A percentile compares a stretch with the other conserved stretches of the same genome.
These are phyloP conservation scores for Cutaneotrichosporon sp. DNA, from an alignment of 1,284 basidiomycete species.

Conservation along the genomic window DNA sequence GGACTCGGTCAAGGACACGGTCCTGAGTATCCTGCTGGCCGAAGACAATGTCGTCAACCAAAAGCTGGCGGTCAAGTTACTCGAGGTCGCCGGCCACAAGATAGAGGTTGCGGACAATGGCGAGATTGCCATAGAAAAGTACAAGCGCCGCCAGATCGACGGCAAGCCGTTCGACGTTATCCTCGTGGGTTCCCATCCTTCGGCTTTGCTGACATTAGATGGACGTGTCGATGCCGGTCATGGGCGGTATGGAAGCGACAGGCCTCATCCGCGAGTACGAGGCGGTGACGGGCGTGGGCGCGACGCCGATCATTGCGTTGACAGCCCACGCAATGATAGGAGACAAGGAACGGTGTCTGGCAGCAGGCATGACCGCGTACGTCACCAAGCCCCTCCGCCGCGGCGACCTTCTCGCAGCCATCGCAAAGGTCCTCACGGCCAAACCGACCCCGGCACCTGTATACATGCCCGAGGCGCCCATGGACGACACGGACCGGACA, in stretches of 20 bases:
- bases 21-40: constrained; percentile 90
- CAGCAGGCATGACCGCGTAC: constrained; percentile 58
- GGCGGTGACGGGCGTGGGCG: constrained; percentile 61
- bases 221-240: constrained; percentile 98
- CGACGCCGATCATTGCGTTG: constrained; percentile 90
- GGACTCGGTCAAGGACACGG: constrained; percentile 73
- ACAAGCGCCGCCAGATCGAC: constrained; percentile 34
- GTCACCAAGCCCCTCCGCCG: constrained; percentile 30
- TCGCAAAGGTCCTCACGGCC: constrained; percentile 40
- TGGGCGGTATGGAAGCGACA: constrained; percentile 54
- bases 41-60: constrained; percentile 99
- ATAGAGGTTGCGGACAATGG: constrained; percentile 99
- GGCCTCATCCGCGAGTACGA: constrained; percentile 62
- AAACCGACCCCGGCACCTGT: constrained; percentile 13
- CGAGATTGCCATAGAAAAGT: constrained; percentile 53
- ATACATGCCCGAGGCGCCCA: constrained; percentile 6
- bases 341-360: constrained; percentile 84
- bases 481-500: constrained; percentile 14
- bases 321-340: constrained; percentile 80
- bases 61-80: constrained; percentile 83
- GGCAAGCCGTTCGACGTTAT: constrained; percentile 75
- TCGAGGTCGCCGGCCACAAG: constrained; percentile 93
- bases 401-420: constrained; percentile 44
- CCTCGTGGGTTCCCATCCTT: constrained; percentile 55
- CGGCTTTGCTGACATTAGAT: constrained; percentile 56